These are phyloP conservation scores for Melocanna baccifera DNA, from an alignment of 176 grass and related monocot species.

Conservation along the genomic window DNA sequence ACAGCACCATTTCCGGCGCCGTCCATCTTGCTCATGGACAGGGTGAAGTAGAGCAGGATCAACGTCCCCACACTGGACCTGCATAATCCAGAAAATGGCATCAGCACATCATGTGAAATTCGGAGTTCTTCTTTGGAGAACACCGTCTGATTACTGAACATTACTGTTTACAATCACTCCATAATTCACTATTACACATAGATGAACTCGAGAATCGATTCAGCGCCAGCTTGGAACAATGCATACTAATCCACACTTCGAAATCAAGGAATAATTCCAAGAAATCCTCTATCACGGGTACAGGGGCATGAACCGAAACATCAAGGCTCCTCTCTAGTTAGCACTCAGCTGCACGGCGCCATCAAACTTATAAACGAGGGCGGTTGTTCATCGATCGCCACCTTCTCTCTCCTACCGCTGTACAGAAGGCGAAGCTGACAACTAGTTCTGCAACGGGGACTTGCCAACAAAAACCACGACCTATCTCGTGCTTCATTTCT, in stretches of 20 bases:
- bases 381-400: neutral
- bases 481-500: neutral
- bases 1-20: neutral
- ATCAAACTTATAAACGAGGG: neutral
- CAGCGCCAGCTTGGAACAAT: neutral
- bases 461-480: neutral
- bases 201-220: neutral
- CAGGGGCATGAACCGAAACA: neutral
- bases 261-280: neutral
- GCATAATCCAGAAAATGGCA: slow-evolving; percentile 1
- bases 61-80: slow-evolving; percentile 84
- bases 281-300: neutral
- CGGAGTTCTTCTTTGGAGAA: too few species aligned
- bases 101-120: neutral
- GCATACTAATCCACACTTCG: neutral
- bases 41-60: slow-evolving; percentile 82
- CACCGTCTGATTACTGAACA: neutral
- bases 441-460: slow-evolving; percentile 16
- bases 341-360: neutral
- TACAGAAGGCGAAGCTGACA: neutral
- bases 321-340: neutral
- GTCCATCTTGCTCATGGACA: slow-evolving; percentile 61
- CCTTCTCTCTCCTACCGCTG: neutral
- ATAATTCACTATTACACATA: neutral
- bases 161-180: neutral